These are phyloP conservation scores for Ilyonectria sp. DNA, from an alignment of 2,329 filamentous ascomycete genomes.

Conservation along the genomic window DNA sequence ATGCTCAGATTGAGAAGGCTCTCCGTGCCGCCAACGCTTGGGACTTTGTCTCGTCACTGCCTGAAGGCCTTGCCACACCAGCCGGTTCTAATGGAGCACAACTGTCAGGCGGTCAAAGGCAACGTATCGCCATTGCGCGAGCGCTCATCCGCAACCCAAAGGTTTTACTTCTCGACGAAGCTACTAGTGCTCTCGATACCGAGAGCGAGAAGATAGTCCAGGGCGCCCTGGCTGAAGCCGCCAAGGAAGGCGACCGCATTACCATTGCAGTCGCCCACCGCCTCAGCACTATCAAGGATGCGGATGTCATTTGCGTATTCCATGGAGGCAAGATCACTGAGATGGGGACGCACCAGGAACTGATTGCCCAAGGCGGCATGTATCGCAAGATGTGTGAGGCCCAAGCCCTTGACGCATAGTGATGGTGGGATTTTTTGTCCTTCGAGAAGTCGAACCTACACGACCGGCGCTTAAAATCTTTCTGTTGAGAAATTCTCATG, in stretches of 20 bases:
- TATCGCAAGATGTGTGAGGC: slow-evolving; percentile 67
- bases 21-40: slow-evolving; percentile 66
- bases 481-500: background rate
- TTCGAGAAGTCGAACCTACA: background rate
- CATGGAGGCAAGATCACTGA: slow-evolving; percentile 70
- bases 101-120: slow-evolving; percentile 78
- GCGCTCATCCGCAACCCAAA: slow-evolving; percentile 62
- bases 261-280: slow-evolving; percentile 83
- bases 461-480: slow-evolving; percentile 14
- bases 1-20: slow-evolving; percentile 59
- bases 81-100: slow-evolving; percentile 77
- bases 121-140: slow-evolving; percentile 78
- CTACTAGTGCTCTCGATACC: slow-evolving; percentile 48
- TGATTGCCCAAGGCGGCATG: slow-evolving; percentile 62
- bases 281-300: slow-evolving; percentile 88
- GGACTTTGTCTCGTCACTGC: slow-evolving; percentile 59
- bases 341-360: slow-evolving; percentile 69
- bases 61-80: slow-evolving; percentile 68
- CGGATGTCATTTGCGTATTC: slow-evolving; percentile 75
- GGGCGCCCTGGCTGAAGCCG: slow-evolving; percentile 80
- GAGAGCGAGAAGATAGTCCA: slow-evolving; percentile 70
- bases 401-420: slow-evolving; percentile 52
- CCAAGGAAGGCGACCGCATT: slow-evolving; percentile 76
- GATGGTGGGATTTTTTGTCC: background rate
- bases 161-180: slow-evolving; percentile 46